Evolutionary conservation across 306 rosid genomes (phyloP), one percentile per base, ranked within the genome.

Genomic region (Cucurbita maxima): DNA sequence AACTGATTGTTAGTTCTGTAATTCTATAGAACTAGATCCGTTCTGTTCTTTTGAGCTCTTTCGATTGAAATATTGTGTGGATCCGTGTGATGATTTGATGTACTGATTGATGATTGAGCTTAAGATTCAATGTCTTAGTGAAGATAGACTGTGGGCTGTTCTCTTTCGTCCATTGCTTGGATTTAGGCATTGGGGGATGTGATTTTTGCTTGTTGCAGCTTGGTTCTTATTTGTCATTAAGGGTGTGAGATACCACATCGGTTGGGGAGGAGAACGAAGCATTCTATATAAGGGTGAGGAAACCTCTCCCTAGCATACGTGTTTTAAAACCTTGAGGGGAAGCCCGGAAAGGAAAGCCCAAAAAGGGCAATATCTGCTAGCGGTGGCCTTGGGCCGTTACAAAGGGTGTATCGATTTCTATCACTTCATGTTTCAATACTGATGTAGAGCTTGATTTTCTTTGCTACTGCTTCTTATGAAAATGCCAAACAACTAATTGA

Each of bases 11-110:
- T 59, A 5, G 37, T 47, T 72, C 12, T 14, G 1, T 66, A 5
- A 4, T 13, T 13, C 38, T 47, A 4, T 16, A 5, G 20, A 69
- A 55, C 45, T 7, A 19, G 37, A 69, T 69, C 57, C 44, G 0
- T 47, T 68, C 13, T 68, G 58, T 14, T 16, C 38, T 68, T 30
- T 19, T 18, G 18, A 43, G 3, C 18, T 44, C 8, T 19, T 25
- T 58, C n/a, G 45, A 14, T 15, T 36, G 22, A 36, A 16, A 19
- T 22, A 6, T 45, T 19, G 7, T 25, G 38, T 60, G 76, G 83
- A 82, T 79, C 83, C 61, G 67, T 54, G 40, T 71, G 74, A 9
- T 64, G 73, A 57, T 76, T 68, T 76, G 64, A 36, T 76, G 15
- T 76, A 30, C 45, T 25, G 55, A 43, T 40, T 69, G 60, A 74